Base-by-base conservation (phyloP, 257 asterid genomes). In the Solanum ossicruentum region DNA sequence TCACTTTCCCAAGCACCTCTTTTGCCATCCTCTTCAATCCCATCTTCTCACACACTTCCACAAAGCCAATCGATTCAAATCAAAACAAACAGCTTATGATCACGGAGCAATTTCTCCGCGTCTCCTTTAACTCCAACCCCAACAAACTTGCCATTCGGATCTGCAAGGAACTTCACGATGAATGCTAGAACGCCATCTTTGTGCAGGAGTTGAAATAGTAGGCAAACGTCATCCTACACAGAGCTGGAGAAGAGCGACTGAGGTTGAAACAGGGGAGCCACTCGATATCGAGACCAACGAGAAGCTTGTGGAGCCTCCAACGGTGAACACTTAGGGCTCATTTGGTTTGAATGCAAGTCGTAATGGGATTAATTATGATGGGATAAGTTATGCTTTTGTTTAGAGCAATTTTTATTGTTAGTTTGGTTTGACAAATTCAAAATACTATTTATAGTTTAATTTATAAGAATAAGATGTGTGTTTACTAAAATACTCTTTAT, bases 41-140 rank as follows among this genome's bases (percentile, higher is more conserved):
- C 54, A 87, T 86, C 39, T 86, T 88, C 12, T 71, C 49, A 8
- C 52, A 63, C 11, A 81, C 82, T 7, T 3, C 12, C 12, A 10
- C 7, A 28, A 28, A 28, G 3, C 32, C 32, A 28, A 21, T 1
- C 56, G 86, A 17, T 85, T 84, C 52, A 85, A 83, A 73, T 85
- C 87, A 0, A 66, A 85, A 85, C 81, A 16, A 6, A 13, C 36
- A 88, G 28, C 26, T 85, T 81, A 20, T 88, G 86, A 54, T 88
- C 90, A 4, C 55, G 39, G 1, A 52, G 10, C 41, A 88, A 83
- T 80, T 85, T 88, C 39, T 75, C 6, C 5, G 45, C 88, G 63
- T 88, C 90, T 11, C 72, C 90, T 0, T 8, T 71, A 60, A 85
- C 87, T 41, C 81, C 90, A 16, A 85, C 87, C 1, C 90, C 88